These are phyloP conservation scores for Hordeum marinum DNA, from an alignment of 176 grass and related monocot species.

Conservation along the genomic window DNA sequence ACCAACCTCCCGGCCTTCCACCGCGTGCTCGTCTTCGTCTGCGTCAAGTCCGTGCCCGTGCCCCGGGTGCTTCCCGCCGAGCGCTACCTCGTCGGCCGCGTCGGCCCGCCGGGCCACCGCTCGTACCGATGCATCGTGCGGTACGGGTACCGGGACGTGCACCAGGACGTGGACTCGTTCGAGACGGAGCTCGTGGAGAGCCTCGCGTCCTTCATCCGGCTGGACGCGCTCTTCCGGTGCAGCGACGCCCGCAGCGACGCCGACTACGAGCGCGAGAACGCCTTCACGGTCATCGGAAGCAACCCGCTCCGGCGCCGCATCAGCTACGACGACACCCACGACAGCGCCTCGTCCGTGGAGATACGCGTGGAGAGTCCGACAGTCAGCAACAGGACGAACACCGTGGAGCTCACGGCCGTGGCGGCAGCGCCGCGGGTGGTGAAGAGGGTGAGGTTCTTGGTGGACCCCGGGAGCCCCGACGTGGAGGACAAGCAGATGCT, in stretches of 20 bases:
- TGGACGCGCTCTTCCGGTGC: conserved; percentile 38
- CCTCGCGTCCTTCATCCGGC: conserved; percentile 68
- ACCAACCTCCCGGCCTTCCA: conserved; percentile 98
- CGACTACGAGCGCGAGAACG: conserved; percentile 48
- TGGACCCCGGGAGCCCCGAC: conserved; percentile 45
- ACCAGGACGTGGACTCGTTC: conserved; percentile 91
- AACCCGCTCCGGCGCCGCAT: conserved; percentile 34
- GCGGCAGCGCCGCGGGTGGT: neutral
- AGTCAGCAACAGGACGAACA: neutral
- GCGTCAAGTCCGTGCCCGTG: conserved; percentile 84
- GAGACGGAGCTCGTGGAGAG: conserved; percentile 83
- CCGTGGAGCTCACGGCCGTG: conserved; percentile 25
- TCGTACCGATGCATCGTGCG: conserved; percentile 96
- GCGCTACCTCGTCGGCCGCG: conserved; percentile 87
- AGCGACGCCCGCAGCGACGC: conserved; percentile 10
- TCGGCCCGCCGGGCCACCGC: conserved; percentile 67
- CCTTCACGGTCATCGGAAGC: conserved; percentile 71
- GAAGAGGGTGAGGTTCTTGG: conserved; percentile 60
- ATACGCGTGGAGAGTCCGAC: neutral
- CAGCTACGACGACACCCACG: conserved; percentile 16
- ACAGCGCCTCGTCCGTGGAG: conserved; percentile 18
- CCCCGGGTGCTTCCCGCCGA: conserved; percentile 81
- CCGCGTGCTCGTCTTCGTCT: conserved; percentile 85
- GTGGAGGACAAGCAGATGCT: conserved; percentile 36
- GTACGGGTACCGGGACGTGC: conserved; percentile 98